Evolutionary conservation across 306 rosid genomes (phyloP), one percentile per base, ranked within the genome.

Genomic region (Parietaria judaica): DNA sequence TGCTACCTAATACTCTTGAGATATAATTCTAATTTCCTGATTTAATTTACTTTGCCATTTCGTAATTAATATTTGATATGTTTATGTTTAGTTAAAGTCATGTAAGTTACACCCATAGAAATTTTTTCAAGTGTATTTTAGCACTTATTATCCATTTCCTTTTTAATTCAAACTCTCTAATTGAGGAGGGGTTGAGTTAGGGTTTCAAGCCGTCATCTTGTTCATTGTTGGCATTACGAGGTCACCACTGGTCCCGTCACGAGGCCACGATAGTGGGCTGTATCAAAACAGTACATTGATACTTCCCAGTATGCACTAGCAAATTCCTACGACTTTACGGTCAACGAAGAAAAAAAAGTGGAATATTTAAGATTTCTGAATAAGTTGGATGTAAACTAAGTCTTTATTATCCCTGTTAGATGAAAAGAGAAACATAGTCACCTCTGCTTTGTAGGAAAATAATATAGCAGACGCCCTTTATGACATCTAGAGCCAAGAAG

Each of bases 401-500:
- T 58, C 11, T 36, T 6, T 11, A 1, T 38, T 23, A 38, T 31
- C 12, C 8, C 1, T 16, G 1, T 16, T 54, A 16, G 8, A 11
- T 14, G 4, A 16, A 58, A 14, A 39, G 63, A 65, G 47, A 51
- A 77, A 66, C 57, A 60, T 37, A n/a, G 63, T 70, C 72, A 91
- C 98, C 95, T 77, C 56, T 73, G 84, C 47, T 80, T 74, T 66
- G 89, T 74, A 36, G 96, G 96, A 80, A 91, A 91, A 68, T 91
- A 91, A 69, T 88, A 83, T 55, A 91, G 98, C 74, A 91, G 79
- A 16, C 96, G 98, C 66, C 98, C 98, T 77, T 91, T 91, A 66
- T 82, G 98, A 77, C 96, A 83, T 66, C 96, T 91, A 71, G 98
- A 88, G 67, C 76, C 82, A 59, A 51, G 67, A 51, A 91, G 88